Base-by-base conservation (phyloP, 345 rosid genomes). In the Combretum micranthum region DNA sequence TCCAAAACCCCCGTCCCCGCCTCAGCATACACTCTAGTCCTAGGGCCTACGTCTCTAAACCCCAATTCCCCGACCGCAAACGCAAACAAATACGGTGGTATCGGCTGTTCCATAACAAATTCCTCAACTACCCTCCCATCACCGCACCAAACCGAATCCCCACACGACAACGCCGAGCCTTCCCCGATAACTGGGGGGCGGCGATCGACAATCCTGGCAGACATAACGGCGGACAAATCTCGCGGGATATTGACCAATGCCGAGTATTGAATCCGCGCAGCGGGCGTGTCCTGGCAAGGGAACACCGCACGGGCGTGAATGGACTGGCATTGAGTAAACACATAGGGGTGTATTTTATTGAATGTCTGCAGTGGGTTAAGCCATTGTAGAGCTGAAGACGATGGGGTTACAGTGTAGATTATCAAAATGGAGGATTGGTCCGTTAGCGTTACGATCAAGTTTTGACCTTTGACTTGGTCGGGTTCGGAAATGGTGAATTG, bases 251-350 rank as follows among this genome's bases (percentile, higher is more conserved):
- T 92, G 55, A 92, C 56, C 0, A 69, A 53, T 15, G 84, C 93
- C 10, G 75, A 72, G 77, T 88, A 92, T 0, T 82, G 53, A 32
- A 92, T 64, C 47, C 98, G 73, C 12, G 95, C 93, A 1, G 95
- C 96, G 1, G 98, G 98, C 0, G 96, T 83, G 77, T 92, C 98
- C 72, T 88, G 98, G 69, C 93, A 88, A 1, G 96, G 98, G 69
- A 86, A 88, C 39, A 92, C 75, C n/a, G 96, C 78, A 46, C 89
- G 90, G 13, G 98, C 90, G 72, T 92, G 98, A 44, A 92, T 76
- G 0, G 90, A 58, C 44, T 92, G 98, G 53, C 98, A 92, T 70
- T 92, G 93, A 0, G 98, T 88, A 79, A 79, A 92, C 20, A 84
- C 96, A 53, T 79, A 92, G 15, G 90, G 95, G 42, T 70, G 76